Evolutionary conservation across 768 basidiomycete species (phyloP), one percentile per base, ranked within the genome.

Genomic region (Suillus paluster): DNA sequence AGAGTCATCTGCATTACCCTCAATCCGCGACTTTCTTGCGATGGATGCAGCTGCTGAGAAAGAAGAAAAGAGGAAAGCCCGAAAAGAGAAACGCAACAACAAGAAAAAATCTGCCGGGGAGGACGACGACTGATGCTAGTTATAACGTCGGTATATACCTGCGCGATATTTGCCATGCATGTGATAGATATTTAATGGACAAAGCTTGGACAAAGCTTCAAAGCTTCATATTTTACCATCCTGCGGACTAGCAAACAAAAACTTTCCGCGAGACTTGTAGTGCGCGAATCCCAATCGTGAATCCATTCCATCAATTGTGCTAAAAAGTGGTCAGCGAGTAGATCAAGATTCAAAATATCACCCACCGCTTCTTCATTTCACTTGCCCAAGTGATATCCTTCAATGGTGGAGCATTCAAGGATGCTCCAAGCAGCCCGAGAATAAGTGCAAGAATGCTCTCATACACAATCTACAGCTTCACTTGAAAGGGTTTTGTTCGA

Each of bases 351-450:
- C n/a, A 48, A 23, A 34, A 45, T 7, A 8, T 34, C 19, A 75
- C 86, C 66, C 67, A 93, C 93, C 88, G 83, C 70, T 84, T 88
- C 67, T 83, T 84, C 93, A 95, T 95, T 76, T 96, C 93, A 67
- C 90, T 92, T 19, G 91, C 85, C 94, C 92, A 95, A 38, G 90
- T 89, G 62, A 94, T 91, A 68, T 94, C 91, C 67, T 89, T 92
- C 38, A 94, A 75, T 36, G 80, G 72, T 1, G 91, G 85, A 8
- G 89, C 82, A 65, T 84, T 88, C 62, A 91, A 67, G n/a, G 86
- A 84, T 36, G 91, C 90, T 8, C 92, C 93, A 4, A 93, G 61
- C 21, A 85, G 87, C 23, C 92, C 91, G 11, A 90, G 63, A n/a
- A 87, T 66, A 21, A 94, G 79, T 1, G 86, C 84, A 57, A 86